Conservation (phyloP, 164 flowering plant species). For the Annona cherimola region DNA sequence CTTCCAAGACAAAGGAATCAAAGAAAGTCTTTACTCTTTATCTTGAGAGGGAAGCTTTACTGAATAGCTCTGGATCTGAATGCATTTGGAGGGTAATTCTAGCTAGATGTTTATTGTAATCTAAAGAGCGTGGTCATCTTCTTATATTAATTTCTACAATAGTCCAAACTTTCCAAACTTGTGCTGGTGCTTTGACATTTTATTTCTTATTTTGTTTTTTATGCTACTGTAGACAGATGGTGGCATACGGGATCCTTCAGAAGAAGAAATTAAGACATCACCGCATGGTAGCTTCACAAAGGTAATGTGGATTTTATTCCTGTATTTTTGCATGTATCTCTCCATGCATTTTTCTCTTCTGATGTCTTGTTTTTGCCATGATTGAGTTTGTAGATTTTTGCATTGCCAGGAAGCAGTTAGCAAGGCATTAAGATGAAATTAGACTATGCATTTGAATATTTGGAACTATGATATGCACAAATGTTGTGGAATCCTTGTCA, state of each 20-base stretch:
- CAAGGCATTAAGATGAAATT: too few species aligned
- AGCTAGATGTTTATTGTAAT: background rate
- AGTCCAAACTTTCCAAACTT: background rate
- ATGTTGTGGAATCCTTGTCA: conserved; percentile 19
- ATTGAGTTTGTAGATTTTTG: background rate
- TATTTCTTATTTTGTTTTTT: background rate
- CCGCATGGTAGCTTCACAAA: conserved; percentile 76
- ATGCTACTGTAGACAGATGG: conserved; percentile 52
- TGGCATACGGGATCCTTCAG: conserved; percentile 46
- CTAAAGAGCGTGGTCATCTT: background rate
- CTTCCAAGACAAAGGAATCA: conserved; percentile 65
- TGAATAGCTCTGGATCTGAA: conserved; percentile 34
- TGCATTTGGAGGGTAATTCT: conserved; percentile 55
- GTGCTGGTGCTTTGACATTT: background rate
- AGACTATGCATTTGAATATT: too few species aligned
- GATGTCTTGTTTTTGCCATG: background rate
- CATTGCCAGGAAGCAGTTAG: too few species aligned
- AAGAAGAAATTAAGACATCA: conserved; percentile 39
- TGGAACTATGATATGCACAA: too few species aligned
- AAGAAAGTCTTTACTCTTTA: conserved; percentile 50
- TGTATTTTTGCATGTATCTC: background rate
- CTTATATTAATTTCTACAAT: background rate
- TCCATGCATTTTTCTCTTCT: background rate
- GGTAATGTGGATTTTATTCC: conserved; percentile 27
- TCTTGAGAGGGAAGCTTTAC: conserved; percentile 56